Base-by-base conservation (phyloP, 179 eudicot genomes). In the Silene noctiflora region DNA sequence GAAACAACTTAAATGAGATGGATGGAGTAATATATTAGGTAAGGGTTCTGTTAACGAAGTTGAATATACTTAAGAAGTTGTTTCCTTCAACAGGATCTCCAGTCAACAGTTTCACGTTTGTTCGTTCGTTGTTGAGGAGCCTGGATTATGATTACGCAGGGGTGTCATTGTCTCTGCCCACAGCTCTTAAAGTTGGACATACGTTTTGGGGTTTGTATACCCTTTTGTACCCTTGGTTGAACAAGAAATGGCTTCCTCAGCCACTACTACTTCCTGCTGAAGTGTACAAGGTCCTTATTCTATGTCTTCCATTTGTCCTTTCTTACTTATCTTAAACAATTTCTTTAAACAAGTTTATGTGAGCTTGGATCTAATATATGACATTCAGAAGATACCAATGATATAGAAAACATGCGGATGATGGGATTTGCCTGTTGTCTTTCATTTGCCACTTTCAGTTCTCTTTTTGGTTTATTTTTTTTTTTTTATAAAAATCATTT, bases 211-310 rank as follows among this genome's bases (percentile, higher is more conserved):
- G 71, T 69, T 24, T 94, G 60, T 94, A 94, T 83, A 83, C 91
- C 8, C 19, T 89, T 70, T 59, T 94, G 76, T 92, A 88, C 80
- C 98, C 98, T 21, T 92, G 89, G 94, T 81, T 94, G 78, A 88
- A 78, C 65, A 80, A 77, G 24, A 70, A 86, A 77, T 92, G 98
- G 97, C 83, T 94, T 79, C 98, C 98, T 70, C 91, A 92, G 71
- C 98, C 98, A 29, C 69, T 92, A 39, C 75, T 92, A 75, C 98
- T 94, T 79, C 98, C 98, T 75, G 86, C 97, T 81, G 97, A 94
- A 88, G 93, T 92, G 33, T 85, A 87, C 86, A 88, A 94, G 98
- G 98, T 92, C 17, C 10, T 21, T 64, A 51, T 70, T 10, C 67
- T 31, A 55, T 1, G 1, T 62, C 66, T 75, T 65, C 13, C 2